Evolutionary conservation across 2,329 filamentous ascomycete genomes (phyloP).

Genomic region (Verruconis gallopava): DNA sequence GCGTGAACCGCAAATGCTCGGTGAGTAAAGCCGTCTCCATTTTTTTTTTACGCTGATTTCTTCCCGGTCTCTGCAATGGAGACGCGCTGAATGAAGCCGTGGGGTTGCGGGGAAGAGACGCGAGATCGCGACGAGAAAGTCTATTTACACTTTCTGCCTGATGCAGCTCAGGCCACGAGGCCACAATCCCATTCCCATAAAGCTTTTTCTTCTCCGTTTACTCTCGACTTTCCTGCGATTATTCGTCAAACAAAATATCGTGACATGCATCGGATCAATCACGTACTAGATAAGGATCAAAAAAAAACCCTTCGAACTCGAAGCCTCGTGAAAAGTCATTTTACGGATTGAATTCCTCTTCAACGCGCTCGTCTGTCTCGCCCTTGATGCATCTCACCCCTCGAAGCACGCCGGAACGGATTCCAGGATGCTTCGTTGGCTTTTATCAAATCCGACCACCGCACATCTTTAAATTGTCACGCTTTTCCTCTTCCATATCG

Average conservation of each 20-base stretch:
- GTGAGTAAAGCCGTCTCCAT: slow-evolving; percentile 57
- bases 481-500: not conserved
- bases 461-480: slow-evolving; percentile 1
- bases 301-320: too few relatives aligned
- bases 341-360: too few relatives aligned
- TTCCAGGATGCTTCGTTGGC: not conserved
- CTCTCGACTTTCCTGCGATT: too few relatives aligned
- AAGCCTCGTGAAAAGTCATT: too few relatives aligned
- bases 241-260: too few relatives aligned
- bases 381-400: too few relatives aligned
- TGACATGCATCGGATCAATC: too few relatives aligned
- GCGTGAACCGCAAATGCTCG: slow-evolving; percentile 91
- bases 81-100: too few relatives aligned
- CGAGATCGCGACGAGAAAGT: not conserved
- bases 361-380: too few relatives aligned
- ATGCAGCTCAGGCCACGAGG: not conserved
- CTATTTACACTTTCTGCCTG: not conserved
- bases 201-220: too few relatives aligned
- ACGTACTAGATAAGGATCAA: not conserved
- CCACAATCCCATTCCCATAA: too few relatives aligned
- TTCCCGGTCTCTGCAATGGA: too few relatives aligned
- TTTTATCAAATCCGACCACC: not conserved
- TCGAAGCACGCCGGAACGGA: not conserved
- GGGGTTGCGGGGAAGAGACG: not conserved
- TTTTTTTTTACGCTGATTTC: slow-evolving; percentile 32